Evolutionary conservation across 148 eudicot species (phyloP).

Genomic region (Rhododendron williamsianum): DNA sequence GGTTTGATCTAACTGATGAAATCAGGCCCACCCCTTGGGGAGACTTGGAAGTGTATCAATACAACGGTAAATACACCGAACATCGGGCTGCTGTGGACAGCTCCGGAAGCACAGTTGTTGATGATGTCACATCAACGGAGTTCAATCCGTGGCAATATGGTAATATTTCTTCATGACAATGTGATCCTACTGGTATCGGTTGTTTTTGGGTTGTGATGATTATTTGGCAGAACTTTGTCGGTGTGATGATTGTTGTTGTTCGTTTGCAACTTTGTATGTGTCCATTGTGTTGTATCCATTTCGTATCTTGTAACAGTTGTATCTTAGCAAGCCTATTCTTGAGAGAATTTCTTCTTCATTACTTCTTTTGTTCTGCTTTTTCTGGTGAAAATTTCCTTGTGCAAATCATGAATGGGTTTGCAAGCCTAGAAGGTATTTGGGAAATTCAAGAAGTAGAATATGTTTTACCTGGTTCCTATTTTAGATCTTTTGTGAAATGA

Average conservation of each 20-base stretch:
- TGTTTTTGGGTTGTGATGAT: neutral
- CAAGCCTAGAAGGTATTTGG: neutral
- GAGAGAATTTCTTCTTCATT: neutral
- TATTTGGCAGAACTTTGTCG: neutral
- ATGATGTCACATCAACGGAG: conserved; percentile 37
- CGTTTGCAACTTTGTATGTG: neutral
- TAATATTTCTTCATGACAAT: conserved; percentile 44
- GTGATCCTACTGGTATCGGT: neutral
- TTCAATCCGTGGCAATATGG: conserved; percentile 81
- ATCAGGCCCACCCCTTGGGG: conserved; percentile 85
- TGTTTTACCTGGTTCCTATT: neutral
- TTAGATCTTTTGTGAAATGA: neutral
- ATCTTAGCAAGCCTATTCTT: neutral
- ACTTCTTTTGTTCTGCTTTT: neutral
- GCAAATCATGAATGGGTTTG: neutral
- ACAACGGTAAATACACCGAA: conserved; percentile 61
- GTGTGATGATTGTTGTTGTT: neutral
- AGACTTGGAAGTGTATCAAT: conserved; percentile 66
- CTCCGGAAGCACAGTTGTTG: conserved; percentile 28
- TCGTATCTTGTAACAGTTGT: neutral
- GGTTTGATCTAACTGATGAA: conserved; percentile 67
- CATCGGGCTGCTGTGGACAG: conserved; percentile 45
- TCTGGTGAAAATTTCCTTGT: neutral
- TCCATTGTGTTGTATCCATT: conserved; percentile 4
- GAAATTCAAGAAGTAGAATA: neutral